Evolutionary conservation across 805 yeast species (phyloP).

Genomic region (Wickerhamomyces strasburgensis): DNA sequence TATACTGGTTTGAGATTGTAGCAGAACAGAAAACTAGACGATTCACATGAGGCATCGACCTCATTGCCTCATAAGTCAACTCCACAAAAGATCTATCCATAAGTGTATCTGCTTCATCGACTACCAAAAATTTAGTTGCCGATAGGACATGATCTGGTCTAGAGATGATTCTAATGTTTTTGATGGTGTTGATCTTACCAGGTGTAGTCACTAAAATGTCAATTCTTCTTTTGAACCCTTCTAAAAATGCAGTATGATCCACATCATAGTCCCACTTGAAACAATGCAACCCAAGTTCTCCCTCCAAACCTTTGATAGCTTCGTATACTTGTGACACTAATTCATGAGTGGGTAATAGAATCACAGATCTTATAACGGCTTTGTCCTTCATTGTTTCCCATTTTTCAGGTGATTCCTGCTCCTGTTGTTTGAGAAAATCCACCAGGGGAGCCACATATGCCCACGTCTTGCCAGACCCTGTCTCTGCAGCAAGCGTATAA

Average conservation of each 20-base stretch:
- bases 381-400: slow-evolving; percentile 32
- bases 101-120: slow-evolving; percentile 93
- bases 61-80: slow-evolving; percentile 55
- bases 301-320: slow-evolving; percentile 30
- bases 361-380: slow-evolving; percentile 58
- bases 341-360: slow-evolving; percentile 89
- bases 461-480: slow-evolving; percentile 96
- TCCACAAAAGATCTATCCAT: slow-evolving; percentile 75
- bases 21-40: slow-evolving; percentile 82
- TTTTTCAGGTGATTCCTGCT: slow-evolving; percentile 21
- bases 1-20: slow-evolving; percentile 78
- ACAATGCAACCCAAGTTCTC: slow-evolving; percentile 37
- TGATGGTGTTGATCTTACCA: slow-evolving; percentile 49
- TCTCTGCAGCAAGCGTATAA: slow-evolving; percentile 88
- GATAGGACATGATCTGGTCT: slow-evolving; percentile 36
- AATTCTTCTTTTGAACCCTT: slow-evolving; percentile 45
- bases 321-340: slow-evolving; percentile 73
- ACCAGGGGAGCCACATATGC: slow-evolving; percentile 78
- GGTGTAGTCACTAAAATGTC: slow-evolving; percentile 89
- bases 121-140: slow-evolving; percentile 56
- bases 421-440: slow-evolving; percentile 58
- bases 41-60: slow-evolving; percentile 44
- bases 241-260: slow-evolving; percentile 47
- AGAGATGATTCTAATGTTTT: slow-evolving; percentile 30
- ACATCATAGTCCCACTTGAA: slow-evolving; percentile 62